Conservation (phyloP, 805 yeast species). For the Pichia rugopelliculosa region DNA sequence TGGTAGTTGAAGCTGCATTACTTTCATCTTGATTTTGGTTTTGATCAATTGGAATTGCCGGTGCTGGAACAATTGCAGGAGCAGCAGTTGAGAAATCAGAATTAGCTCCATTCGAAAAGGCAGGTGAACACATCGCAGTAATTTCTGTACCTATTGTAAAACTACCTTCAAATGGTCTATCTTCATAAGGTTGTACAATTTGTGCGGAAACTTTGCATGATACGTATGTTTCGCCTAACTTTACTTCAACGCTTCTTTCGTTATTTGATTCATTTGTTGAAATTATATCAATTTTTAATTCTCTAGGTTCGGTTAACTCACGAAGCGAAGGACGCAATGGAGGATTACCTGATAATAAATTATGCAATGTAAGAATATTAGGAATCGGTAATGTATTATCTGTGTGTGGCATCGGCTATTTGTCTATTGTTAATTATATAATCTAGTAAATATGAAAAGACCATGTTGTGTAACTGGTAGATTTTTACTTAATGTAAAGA, state of each 20-base stretch:
- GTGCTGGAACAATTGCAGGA: constrained; percentile 8
- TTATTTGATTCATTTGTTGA: constrained; percentile 60
- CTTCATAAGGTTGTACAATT: constrained; percentile 74
- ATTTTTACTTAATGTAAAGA: not conserved
- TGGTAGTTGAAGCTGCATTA: not conserved
- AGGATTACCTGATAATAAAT: constrained; percentile 9
- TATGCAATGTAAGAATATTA: constrained; percentile 8
- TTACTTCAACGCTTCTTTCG: constrained; percentile 54
- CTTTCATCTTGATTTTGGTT: not conserved
- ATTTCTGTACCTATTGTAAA: constrained; percentile 81
- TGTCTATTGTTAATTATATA: not conserved
- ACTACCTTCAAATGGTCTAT: constrained; percentile 89
- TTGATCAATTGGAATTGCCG: constrained; percentile 1
- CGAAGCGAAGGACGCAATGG: constrained; percentile 12
- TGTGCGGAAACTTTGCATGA: constrained; percentile 69
- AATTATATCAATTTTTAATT: constrained; percentile 33
- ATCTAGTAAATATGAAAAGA: not conserved
- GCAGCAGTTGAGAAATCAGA: constrained; percentile 13
- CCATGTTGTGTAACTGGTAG: not conserved
- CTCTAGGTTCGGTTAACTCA: constrained; percentile 9
- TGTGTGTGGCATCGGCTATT: constrained; percentile 5
- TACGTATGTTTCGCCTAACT: constrained; percentile 67
- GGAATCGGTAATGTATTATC: constrained; percentile 11
- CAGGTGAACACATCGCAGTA: constrained; percentile 82
- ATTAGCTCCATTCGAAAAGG: constrained; percentile 60